Conservation (phyloP, 2,329 filamentous ascomycete genomes). For the Arthrobotrys sinensis region DNA sequence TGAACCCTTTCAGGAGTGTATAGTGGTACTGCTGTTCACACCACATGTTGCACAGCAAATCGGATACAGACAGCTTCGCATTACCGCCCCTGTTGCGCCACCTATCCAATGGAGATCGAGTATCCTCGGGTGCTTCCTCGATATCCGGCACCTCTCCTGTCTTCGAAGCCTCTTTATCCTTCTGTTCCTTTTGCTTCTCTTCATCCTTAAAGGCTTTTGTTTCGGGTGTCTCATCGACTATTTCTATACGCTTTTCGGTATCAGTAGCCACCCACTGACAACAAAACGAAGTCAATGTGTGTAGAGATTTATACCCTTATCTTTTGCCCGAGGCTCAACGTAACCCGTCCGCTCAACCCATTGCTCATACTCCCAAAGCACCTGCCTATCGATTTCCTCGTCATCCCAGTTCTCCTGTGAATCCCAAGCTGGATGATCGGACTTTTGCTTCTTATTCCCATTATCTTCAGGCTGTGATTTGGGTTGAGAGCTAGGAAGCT, state of each 20-base stretch:
- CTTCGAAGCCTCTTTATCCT: slow-evolving; percentile 7
- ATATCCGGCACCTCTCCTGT: slow-evolving; percentile 21
- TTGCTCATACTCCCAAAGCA: slow-evolving; percentile 58
- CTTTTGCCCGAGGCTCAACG: slow-evolving; percentile 18
- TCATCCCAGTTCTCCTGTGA: slow-evolving; percentile 44
- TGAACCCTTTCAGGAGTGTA: slow-evolving; percentile 82
- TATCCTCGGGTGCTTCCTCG: slow-evolving; percentile 25
- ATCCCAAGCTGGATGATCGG: slow-evolving; percentile 24
- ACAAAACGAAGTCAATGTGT: neutral
- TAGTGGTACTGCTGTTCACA: slow-evolving; percentile 97
- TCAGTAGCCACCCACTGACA: slow-evolving; percentile 1
- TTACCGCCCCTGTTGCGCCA: slow-evolving; percentile 67
- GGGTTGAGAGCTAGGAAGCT: slow-evolving; percentile 48
- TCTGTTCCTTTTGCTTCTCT: slow-evolving; percentile 20
- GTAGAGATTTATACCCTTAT: slow-evolving; percentile 31
- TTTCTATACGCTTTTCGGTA: slow-evolving; percentile 58
- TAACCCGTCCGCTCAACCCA: slow-evolving; percentile 41
- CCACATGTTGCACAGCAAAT: slow-evolving; percentile 91
- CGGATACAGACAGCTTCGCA: slow-evolving; percentile 87
- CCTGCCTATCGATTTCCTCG: slow-evolving; percentile 47
- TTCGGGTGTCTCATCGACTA: slow-evolving; percentile 53
- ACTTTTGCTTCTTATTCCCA: neutral
- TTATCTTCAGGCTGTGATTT: slow-evolving; percentile 3
- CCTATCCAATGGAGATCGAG: slow-evolving; percentile 62
- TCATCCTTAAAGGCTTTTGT: slow-evolving; percentile 4